Evolutionary conservation across 2,329 filamentous ascomycete species (phyloP).

Genomic region (Coccinonectria pachysandricola): DNA sequence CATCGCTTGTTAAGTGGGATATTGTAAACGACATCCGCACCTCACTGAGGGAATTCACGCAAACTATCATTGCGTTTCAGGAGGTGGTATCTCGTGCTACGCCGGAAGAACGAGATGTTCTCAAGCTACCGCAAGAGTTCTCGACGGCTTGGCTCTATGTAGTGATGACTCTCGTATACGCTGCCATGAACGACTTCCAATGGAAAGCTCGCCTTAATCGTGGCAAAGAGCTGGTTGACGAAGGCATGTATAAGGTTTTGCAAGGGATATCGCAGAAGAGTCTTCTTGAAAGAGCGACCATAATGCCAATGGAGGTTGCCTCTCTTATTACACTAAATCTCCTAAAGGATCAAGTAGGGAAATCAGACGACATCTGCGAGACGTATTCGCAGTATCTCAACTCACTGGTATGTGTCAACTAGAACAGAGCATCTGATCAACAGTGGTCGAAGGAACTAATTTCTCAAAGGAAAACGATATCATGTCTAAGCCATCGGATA

Average conservation of each 20-base stretch:
- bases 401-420: constrained; percentile 24
- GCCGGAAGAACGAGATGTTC: constrained; percentile 15
- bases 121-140: constrained; percentile 27
- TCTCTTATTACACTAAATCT: constrained; percentile 30
- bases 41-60: constrained; percentile 13
- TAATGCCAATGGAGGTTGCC: constrained; percentile 33
- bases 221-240: constrained; percentile 21
- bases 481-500: constrained; percentile 27
- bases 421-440: no score
- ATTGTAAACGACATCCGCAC: constrained; percentile 8
- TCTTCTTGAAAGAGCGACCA: constrained; percentile 25
- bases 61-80: constrained; percentile 20
- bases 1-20: no score
- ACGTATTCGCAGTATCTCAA: constrained; percentile 34
- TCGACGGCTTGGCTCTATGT: constrained; percentile 32
- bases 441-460: constrained; percentile 7
- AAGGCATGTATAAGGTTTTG: constrained; percentile 28
- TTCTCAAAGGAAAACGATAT: constrained; percentile 28
- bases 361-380: constrained; percentile 27
- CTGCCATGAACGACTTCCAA: constrained; percentile 8
- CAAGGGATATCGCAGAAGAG: constrained; percentile 20
- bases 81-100: constrained; percentile 19
- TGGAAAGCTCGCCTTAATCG: constrained; percentile 23
- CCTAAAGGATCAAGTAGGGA: constrained; percentile 28
- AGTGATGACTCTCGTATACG: constrained; percentile 26